Percentiles rank a stretch among this genome's conserved stretches.
These are phyloP conservation scores for Pezicula rhizophila DNA, from an alignment of 2,329 filamentous ascomycete genomes.

Conservation along the genomic window DNA sequence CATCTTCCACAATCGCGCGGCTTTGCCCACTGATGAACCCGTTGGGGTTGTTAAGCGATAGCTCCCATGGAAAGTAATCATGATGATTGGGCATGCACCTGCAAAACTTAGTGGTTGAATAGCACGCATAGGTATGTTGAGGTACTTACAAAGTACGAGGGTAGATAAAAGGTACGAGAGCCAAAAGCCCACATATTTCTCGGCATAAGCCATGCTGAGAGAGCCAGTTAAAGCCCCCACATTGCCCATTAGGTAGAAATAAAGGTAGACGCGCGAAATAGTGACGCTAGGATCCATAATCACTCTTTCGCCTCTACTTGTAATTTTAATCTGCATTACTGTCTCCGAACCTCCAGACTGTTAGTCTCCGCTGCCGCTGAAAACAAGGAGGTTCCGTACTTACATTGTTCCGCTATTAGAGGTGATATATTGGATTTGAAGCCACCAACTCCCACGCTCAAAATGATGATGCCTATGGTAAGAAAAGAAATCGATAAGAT, in stretches of 20 bases:
- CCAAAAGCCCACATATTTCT: slow-evolving; percentile 47
- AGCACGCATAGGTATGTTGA: slow-evolving; percentile 7
- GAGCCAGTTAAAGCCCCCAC: slow-evolving; percentile 34
- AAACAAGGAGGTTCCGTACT: slow-evolving; percentile 13
- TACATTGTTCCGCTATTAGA: slow-evolving; percentile 28
- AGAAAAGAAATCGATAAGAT: slow-evolving; percentile 41
- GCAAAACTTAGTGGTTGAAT: slow-evolving; percentile 25
- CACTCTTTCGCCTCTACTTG: slow-evolving; percentile 24
- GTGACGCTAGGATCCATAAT: slow-evolving; percentile 29
- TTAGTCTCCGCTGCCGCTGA: neutral
- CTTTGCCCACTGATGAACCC: slow-evolving; percentile 59
- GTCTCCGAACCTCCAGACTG: neutral
- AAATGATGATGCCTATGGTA: slow-evolving; percentile 41
- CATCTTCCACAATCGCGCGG: slow-evolving; percentile 47
- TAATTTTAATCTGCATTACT: slow-evolving; percentile 15
- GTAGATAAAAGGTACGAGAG: slow-evolving; percentile 35
- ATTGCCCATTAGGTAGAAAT: slow-evolving; percentile 50
- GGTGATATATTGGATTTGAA: slow-evolving; percentile 36
- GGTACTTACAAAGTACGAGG: slow-evolving; percentile 38
- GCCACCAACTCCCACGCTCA: slow-evolving; percentile 38
- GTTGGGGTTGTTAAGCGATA: slow-evolving; percentile 52
- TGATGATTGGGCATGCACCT: slow-evolving; percentile 50
- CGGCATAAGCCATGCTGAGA: slow-evolving; percentile 45
- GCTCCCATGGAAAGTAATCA: slow-evolving; percentile 49
- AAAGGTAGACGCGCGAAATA: slow-evolving; percentile 26